A percentile compares a stretch with the other conserved stretches of the same genome.
Evolutionary conservation across 2,329 filamentous ascomycete species (phyloP).

Genomic region (Aspergillus alliaceus): DNA sequence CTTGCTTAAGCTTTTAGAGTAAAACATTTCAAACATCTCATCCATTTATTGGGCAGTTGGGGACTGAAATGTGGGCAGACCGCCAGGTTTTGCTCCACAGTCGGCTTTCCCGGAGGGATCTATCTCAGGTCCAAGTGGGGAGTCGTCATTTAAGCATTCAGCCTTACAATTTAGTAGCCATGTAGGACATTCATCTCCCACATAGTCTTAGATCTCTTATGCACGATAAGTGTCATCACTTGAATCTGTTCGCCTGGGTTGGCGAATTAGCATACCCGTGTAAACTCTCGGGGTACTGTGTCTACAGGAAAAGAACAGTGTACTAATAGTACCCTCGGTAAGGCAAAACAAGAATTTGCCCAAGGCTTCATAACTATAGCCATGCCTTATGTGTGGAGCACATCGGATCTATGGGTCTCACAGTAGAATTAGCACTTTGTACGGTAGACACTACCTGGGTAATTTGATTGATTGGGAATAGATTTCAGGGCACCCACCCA

Average conservation of each 20-base stretch:
- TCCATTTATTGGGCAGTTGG: neutral
- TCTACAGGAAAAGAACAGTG: too few relatives aligned
- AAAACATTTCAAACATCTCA: neutral
- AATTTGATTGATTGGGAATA: neutral
- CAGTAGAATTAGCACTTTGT: neutral
- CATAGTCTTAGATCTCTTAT: too few relatives aligned
- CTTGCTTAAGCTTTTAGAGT: neutral
- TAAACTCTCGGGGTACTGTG: too few relatives aligned
- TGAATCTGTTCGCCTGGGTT: too few relatives aligned
- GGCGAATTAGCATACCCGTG: too few relatives aligned
- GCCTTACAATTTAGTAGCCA: neutral
- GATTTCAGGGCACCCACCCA: too few relatives aligned
- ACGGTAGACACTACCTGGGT: neutral
- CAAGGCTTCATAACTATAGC: neutral
- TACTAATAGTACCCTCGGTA: neutral
- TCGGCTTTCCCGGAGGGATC: neutral
- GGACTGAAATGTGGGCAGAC: neutral
- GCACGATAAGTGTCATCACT: neutral
- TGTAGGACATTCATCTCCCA: neutral
- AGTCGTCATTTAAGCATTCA: neutral
- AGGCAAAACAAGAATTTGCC: neutral
- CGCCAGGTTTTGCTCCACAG: neutral
- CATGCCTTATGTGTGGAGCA: neutral
- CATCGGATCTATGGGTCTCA: neutral
- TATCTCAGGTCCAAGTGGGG: neutral